Conservation (phyloP, 352 stramenopile species). For the Phytophthora hybrid region DNA sequence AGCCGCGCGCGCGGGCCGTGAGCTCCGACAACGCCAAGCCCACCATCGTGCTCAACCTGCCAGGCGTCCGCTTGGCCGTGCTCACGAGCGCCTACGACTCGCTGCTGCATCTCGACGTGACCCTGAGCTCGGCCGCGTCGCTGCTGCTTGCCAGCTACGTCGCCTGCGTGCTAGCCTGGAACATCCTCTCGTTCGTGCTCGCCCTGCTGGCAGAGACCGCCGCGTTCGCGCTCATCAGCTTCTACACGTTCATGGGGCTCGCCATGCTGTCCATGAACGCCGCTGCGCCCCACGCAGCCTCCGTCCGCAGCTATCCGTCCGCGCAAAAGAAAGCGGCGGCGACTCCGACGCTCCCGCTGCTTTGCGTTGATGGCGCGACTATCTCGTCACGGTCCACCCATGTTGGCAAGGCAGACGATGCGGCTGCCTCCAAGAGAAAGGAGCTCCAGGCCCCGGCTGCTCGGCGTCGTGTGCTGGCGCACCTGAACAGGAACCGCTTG, state of each 20-base stretch:
- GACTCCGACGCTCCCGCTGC: constrained; percentile 40
- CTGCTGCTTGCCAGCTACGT: constrained; percentile 41
- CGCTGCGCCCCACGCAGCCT: constrained; percentile 5
- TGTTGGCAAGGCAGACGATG: constrained; percentile 36
- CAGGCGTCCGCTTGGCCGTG: constrained; percentile 59
- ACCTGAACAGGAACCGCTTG: constrained; percentile 48
- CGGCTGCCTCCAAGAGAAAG: constrained; percentile 36
- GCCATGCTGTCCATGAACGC: constrained; percentile 47
- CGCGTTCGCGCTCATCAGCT: constrained; percentile 55
- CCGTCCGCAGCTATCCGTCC: constrained; percentile 11
- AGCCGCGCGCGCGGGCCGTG: constrained; percentile 22
- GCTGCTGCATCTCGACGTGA: constrained; percentile 36
- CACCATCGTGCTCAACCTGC: constrained; percentile 71
- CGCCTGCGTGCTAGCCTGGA: constrained; percentile 39
- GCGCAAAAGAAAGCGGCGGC: constrained; percentile 1
- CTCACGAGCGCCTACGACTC: constrained; percentile 43
- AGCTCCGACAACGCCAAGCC: constrained; percentile 41
- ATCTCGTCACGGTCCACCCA: constrained; percentile 29
- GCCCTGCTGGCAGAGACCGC: constrained; percentile 39
- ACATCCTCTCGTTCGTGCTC: constrained; percentile 37
- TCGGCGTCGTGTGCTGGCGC: constrained; percentile 52
- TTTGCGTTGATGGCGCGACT: constrained; percentile 29
- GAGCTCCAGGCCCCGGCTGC: constrained; percentile 49
- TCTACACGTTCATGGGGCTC: constrained; percentile 60
- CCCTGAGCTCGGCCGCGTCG: constrained; percentile 40